Base-by-base conservation (phyloP, 192 early-diverging fungal genomes). In the Mortierella alpina region DNA sequence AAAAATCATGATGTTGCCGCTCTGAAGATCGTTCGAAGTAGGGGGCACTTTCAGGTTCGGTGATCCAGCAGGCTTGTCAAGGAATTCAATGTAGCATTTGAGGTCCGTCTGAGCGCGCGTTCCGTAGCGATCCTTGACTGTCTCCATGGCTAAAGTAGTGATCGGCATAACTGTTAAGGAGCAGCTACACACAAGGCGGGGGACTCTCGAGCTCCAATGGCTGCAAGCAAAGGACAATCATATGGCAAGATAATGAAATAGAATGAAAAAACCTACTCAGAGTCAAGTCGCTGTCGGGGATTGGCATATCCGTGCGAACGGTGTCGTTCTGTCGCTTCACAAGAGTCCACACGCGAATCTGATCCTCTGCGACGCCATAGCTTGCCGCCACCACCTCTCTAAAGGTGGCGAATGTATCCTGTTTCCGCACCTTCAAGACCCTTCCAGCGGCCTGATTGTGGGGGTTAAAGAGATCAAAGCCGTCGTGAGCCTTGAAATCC, bases 251-350 rank as follows among this genome's bases (percentile, higher is more conserved):
- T 8, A 14, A 3, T 15, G 15, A 18, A 20, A 10, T 18, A 14
- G 31, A 56, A 47, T 20, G 39, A 9, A 15, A 72, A 8, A 47
- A 72, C 87, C 66, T 85, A 93, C 90, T 68, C 2, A 55, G 59
- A 14, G 68, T 70, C 46, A 78, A 60, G 54, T 91, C 86, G 8
- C 72, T 47, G 39, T 86, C 84, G 14, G 85, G 73, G 59, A 93
- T 88, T 17, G 93, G 90, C n/a, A 80, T 51, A 70, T 98, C 96
- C 10, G 93, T 93, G 48, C 98, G 89, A 22, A 95, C 72, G 5
- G 98, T 98, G 79, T 92, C 92, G 86, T 99, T 99, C 78, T 96
- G 91, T 6, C 98, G 91, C 18, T 92, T 92, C 15, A 95, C 91
- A 70, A 98, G 84, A 0, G 86, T 86, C 98, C 98, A 99, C 56